Conservation (phyloP, 768 basidiomycete species). For the Antrodiella citrinella region DNA sequence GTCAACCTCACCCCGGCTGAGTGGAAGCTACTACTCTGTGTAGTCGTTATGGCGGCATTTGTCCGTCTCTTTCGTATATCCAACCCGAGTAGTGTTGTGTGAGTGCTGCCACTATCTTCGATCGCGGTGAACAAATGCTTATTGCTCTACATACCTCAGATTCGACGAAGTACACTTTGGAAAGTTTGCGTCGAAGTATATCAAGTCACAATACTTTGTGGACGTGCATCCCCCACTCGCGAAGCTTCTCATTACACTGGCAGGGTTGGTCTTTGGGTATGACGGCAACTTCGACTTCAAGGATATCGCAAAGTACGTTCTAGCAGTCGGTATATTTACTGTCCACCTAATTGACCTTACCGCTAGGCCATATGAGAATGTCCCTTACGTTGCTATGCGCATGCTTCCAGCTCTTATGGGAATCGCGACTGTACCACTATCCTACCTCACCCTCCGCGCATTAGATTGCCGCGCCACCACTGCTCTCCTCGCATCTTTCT, state of each 20-base stretch:
- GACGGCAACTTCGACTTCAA: constrained; percentile 95
- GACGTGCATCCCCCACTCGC: constrained; percentile 98
- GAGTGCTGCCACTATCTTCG: constrained; percentile 24
- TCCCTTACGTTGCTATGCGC: constrained; percentile 96
- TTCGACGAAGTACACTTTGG: constrained; percentile 99
- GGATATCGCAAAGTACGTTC: constrained; percentile 87
- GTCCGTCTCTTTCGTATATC: constrained; percentile 85
- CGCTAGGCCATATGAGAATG: constrained; percentile 67
- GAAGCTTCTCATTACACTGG: constrained; percentile 89
- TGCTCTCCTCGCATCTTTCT: constrained; percentile 81
- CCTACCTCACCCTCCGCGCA: constrained; percentile 89
- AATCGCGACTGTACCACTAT: constrained; percentile 78
- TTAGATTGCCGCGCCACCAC: constrained; percentile 91
- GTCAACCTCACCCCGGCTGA: constrained; percentile 62
- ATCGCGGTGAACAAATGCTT: background rate
- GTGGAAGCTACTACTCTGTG: constrained; percentile 60
- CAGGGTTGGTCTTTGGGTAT: constrained; percentile 80
- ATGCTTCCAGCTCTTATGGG: constrained; percentile 89
- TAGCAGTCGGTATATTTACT: background rate
- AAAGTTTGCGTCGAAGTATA: constrained; percentile 91
- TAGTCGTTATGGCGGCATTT: constrained; percentile 63
- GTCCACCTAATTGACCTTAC: constrained; percentile 6
- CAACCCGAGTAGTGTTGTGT: constrained; percentile 90
- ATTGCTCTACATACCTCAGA: constrained; percentile 30
- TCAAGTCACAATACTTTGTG: constrained; percentile 85